Evolutionary conservation across 2,329 filamentous ascomycete species (phyloP).

Genomic region (Microthyrium microscopicum): DNA sequence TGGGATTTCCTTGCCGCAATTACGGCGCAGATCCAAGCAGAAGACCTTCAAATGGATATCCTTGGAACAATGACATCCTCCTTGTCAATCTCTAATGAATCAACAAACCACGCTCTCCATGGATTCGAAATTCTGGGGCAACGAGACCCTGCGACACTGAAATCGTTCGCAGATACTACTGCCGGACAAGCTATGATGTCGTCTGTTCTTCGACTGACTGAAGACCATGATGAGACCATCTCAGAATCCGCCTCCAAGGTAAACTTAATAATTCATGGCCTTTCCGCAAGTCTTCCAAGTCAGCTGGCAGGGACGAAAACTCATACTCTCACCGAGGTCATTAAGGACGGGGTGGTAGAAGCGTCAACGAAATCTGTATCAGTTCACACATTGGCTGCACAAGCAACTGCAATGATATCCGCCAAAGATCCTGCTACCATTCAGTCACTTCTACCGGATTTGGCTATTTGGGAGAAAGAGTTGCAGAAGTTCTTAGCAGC

Average conservation of each 20-base stretch:
- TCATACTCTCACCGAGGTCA: slow-evolving; percentile 33
- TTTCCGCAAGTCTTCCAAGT: no score
- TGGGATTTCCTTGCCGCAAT: no score
- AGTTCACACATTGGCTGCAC: slow-evolving; percentile 37
- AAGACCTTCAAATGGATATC: no score
- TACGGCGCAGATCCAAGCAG: no score
- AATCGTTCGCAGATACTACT: slow-evolving; percentile 25
- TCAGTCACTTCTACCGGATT: slow-evolving; percentile 44
- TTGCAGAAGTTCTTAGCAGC: slow-evolving; percentile 38
- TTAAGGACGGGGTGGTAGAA: slow-evolving; percentile 33
- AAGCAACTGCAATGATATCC: slow-evolving; percentile 33
- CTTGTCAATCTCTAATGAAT: no score
- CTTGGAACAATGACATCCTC: no score
- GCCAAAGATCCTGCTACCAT: slow-evolving; percentile 8
- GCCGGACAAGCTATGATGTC: slow-evolving; percentile 34
- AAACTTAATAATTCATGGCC: slow-evolving; percentile 19
- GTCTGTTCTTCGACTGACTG: slow-evolving; percentile 34
- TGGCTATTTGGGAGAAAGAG: slow-evolving; percentile 47
- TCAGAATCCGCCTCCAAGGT: slow-evolving; percentile 25
- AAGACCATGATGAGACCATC: slow-evolving; percentile 35
- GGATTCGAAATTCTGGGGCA: slow-evolving; percentile 23
- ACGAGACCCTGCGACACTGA: slow-evolving; percentile 25
- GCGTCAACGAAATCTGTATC: slow-evolving; percentile 27
- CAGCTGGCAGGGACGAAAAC: no score
- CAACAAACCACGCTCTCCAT: no score